Evolutionary conservation across 768 basidiomycete species (phyloP), one percentile per base, ranked within the genome.

Genomic region (Mycena crocata): DNA sequence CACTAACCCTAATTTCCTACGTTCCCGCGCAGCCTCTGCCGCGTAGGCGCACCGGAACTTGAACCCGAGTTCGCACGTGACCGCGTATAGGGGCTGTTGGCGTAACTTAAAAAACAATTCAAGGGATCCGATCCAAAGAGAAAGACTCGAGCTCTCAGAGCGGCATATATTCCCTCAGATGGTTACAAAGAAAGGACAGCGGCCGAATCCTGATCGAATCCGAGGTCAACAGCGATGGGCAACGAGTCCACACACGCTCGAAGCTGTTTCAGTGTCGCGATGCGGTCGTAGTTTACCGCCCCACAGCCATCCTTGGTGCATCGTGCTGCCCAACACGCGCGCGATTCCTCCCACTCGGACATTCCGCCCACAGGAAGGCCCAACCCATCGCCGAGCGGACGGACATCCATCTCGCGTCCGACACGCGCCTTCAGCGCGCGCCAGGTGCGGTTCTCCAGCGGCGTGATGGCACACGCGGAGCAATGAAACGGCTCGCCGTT

Each of bases 391-490:
- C 89, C 90, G 28, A 85, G 73, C 26, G 90, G 88, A 31, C 89
- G 81, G 24, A 72, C 73, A 63, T 91, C 90, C 73, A 91, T 84
- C 80, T 90, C 90, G 65, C 80, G 62, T 26, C 85, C 72, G 75
- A 91, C 81, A 7, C 77, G 82, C 68, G 86, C 77, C 71, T 90
- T 91, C 63, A 90, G 81, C 65, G 84, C 85, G 66, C 85, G 83
- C 90, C 90, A 91, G 9, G 86, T 82, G 56, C 83, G 77, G 70
- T 90, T 90, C 60, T 90, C 87, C 30, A 89, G 79, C 55, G 75
- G 74, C 4, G 84, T 82, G 30, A 81, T 72, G 19, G 86, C 84
- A 72, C 90, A 92, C 55, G 84, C 78, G 59, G 84, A 80, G 71
- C 90, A 92, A 59, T 82, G 78, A 61, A 79, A 82, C 9, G 80